Base-by-base conservation (phyloP, 169 alveolate species). In the Babesia sp. region DNA sequence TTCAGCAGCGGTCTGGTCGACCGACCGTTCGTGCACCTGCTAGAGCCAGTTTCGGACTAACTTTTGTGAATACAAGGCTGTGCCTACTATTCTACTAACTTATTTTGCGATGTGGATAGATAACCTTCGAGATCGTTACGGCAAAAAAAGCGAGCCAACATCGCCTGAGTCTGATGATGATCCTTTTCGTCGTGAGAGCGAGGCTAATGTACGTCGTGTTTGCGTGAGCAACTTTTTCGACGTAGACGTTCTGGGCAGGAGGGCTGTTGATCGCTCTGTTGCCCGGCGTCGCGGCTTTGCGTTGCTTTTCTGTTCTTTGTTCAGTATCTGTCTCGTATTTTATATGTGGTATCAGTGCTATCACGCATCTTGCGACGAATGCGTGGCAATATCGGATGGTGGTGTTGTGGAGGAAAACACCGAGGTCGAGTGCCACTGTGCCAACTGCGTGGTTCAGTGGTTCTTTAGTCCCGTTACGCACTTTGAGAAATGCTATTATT, bases 401-500 rank as follows among this genome's bases (percentile, higher is more conserved):
- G 45, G 24, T 22, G 20, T 3, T 26, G 59, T 4, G 14, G 70
- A 22, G 26, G 56, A 14, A 31, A 37, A 39, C 20, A 66, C 50
- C 42, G 68, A 41, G 44, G 53, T 66, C 33, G 71, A 70, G 16
- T 79, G 87, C 53, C 71, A 71, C 36, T 71, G 67, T 59, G 29
- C 74, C 26, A 58, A 59, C 51, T 79, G 87, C 58, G 44, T 79
- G 22, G 50, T 29, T 18, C 68, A 79, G 45, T 31, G 6, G 28
- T 55, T 79, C 58, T 69, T 74, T 71, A 54, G 33, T 39, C 36
- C 83, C 39, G 16, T n/a, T 0, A 79, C 84, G 12, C 87, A 79
- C 63, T 79, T 66, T 42, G 87, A 79, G 63, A 79, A 79, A 70
- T 79, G 87, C 64, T 79, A 79, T 56, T 79, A 79, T 60, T 70